Percentiles rank a stretch among this genome's conserved stretches.
Evolutionary conservation across 164 flowering plant species (phyloP).

Genomic region (grape (Vitis vinifera)): DNA sequence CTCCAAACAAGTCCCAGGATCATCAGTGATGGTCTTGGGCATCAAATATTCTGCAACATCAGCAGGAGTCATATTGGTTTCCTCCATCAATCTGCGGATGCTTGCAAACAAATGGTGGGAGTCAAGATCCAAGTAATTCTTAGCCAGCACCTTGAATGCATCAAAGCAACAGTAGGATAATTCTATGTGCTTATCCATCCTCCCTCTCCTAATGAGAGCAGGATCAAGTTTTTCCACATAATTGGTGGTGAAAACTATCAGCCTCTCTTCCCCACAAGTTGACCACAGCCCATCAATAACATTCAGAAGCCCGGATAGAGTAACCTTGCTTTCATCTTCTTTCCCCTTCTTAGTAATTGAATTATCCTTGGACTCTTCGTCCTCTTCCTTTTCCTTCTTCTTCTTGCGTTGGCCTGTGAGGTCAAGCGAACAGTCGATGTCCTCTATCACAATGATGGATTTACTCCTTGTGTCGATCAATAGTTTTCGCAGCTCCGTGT

Average conservation of each 20-base stretch:
- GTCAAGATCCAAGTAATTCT: slow-evolving; percentile 38
- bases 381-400: slow-evolving; percentile 18
- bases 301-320: slow-evolving; percentile 39
- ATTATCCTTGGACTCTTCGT: background rate
- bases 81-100: slow-evolving; percentile 22
- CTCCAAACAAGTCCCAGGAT: slow-evolving; percentile 4
- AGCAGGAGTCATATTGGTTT: slow-evolving; percentile 34
- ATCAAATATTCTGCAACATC: slow-evolving; percentile 47
- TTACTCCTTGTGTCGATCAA: slow-evolving; percentile 49
- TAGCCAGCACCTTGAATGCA: slow-evolving; percentile 46
- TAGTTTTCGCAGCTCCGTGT: slow-evolving; percentile 50
- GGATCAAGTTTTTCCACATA: slow-evolving; percentile 46
- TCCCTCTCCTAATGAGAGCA: slow-evolving; percentile 39
- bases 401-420: slow-evolving; percentile 39
- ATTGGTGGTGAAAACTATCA: slow-evolving; percentile 44
- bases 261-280: slow-evolving; percentile 35
- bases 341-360: slow-evolving; percentile 1
- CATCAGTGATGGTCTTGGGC: slow-evolving; percentile 22
- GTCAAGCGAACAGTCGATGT: slow-evolving; percentile 64
- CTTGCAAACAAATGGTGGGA: slow-evolving; percentile 23
- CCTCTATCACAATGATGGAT: slow-evolving; percentile 66
- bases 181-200: slow-evolving; percentile 51
- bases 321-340: slow-evolving; percentile 13
- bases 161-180: slow-evolving; percentile 39
- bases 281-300: slow-evolving; percentile 36